Evolutionary conservation across 2,329 filamentous ascomycete genomes (phyloP).

Genomic region (Ophiocordyceps camponoti-floridani): DNA sequence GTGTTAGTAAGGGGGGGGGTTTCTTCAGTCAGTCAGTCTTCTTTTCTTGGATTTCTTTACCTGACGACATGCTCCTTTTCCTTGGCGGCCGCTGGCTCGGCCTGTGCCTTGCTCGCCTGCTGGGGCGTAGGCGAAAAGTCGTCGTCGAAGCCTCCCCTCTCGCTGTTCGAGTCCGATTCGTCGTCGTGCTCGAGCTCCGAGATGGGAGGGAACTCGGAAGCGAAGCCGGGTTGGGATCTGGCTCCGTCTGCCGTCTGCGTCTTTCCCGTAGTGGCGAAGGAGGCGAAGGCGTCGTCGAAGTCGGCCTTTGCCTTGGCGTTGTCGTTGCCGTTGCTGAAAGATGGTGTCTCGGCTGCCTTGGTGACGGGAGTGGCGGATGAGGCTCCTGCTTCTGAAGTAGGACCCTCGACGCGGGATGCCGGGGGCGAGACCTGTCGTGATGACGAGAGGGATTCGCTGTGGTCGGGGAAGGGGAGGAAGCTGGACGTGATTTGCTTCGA

Average conservation of each 20-base stretch:
- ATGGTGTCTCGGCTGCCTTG: conserved; percentile 9
- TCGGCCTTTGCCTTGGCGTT: conserved; percentile 55
- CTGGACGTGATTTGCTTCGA: conserved; percentile 63
- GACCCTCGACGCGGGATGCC: conserved; percentile 36
- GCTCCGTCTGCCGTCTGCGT: conserved; percentile 24
- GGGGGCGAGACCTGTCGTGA: conserved; percentile 65
- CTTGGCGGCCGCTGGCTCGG: neutral
- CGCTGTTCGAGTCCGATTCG: conserved; percentile 66
- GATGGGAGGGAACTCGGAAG: conserved; percentile 82
- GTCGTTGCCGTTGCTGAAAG: conserved; percentile 31
- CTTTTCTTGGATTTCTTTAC: neutral
- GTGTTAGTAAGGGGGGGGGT: too few species aligned
- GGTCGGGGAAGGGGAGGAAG: conserved; percentile 51
- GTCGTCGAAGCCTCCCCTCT: conserved; percentile 78
- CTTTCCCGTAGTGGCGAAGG: conserved; percentile 42
- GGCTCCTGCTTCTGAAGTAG: conserved; percentile 10
- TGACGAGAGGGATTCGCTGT: conserved; percentile 53
- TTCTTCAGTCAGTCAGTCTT: conserved; percentile 2
- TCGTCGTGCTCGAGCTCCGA: conserved; percentile 68
- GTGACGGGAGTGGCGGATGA: conserved; percentile 9
- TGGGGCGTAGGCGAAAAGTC: conserved; percentile 60
- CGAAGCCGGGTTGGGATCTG: conserved; percentile 32
- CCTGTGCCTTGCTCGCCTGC: conserved; percentile 11
- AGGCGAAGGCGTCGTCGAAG: conserved; percentile 72
- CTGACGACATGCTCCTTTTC: neutral